Conservation (phyloP, 768 basidiomycete genomes). For the Lactarius pseudohatsudake region DNA sequence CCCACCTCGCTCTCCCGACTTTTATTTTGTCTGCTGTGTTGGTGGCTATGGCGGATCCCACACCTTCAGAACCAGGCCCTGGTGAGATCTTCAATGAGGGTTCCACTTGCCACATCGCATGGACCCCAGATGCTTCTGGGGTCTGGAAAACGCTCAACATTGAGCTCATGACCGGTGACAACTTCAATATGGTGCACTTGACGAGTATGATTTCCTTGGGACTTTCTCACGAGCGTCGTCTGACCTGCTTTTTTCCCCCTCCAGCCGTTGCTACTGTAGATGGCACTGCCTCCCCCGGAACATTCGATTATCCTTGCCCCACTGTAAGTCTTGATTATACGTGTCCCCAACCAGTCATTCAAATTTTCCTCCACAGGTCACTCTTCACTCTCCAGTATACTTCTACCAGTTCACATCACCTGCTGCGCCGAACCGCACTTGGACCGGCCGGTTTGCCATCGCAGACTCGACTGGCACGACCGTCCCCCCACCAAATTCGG, state of each 20-base stretch:
- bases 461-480: constrained; percentile 48
- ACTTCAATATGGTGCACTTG: constrained; percentile 64
- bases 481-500: constrained; percentile 49
- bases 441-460: constrained; percentile 81
- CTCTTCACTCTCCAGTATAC: constrained; percentile 65
- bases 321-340: constrained; percentile 43
- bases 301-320: constrained; percentile 64
- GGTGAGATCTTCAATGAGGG: constrained; percentile 59
- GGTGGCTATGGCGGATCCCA: constrained; percentile 53
- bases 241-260: constrained; percentile 12
- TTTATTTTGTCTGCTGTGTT: constrained; percentile 24
- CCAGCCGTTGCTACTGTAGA: constrained; percentile 66
- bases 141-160: constrained; percentile 72
- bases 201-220: constrained; percentile 47
- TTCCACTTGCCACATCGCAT: constrained; percentile 51
- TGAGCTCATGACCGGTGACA: constrained; percentile 78
- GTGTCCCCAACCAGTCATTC: constrained; percentile 2
- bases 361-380: constrained; percentile 45
- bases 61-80: constrained; percentile 60
- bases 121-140: constrained; percentile 59
- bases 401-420: constrained; percentile 75
- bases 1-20: constrained; percentile 19
- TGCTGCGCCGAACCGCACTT: constrained; percentile 41
- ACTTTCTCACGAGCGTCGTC: background rate
- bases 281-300: constrained; percentile 52